phyloP scores from a whole-genome alignment of 208 protist species.

The Trypanosoma congolense region DNA sequence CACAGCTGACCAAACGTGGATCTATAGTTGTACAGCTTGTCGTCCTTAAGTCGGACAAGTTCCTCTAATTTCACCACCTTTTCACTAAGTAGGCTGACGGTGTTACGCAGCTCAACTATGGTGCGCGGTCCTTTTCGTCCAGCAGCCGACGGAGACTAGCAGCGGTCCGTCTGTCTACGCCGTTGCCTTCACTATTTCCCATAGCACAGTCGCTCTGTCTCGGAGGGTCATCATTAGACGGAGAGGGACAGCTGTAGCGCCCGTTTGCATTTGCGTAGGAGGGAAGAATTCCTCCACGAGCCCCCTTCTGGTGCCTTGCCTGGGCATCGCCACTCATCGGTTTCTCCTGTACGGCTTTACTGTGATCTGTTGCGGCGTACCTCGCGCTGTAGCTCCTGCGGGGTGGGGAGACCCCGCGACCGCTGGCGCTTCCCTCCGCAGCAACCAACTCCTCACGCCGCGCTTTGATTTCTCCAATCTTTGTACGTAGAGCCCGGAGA shows the following conservation, averaged over 20 bases:
- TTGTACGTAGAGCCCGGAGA: conserved; percentile 88
- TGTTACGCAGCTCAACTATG: conserved; percentile 88
- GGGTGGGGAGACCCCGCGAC: neutral
- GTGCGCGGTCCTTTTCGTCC: conserved; percentile 87
- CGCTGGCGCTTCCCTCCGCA: conserved; percentile 1
- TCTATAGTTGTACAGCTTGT: conserved; percentile 86
- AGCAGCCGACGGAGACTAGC: conserved; percentile 47
- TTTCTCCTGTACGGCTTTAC: neutral
- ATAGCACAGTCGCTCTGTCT: neutral
- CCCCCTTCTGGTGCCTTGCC: neutral
- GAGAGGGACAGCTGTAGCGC: neutral
- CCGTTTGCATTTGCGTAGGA: neutral
- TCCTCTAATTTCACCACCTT: conserved; percentile 95
- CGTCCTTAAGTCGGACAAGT: conserved; percentile 94
- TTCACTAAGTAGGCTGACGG: conserved; percentile 82
- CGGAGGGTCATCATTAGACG: neutral
- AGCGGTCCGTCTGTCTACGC: conserved; percentile 11
- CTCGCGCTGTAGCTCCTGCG: neutral
- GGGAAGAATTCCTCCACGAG: neutral
- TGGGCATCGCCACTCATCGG: neutral
- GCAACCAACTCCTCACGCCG: conserved; percentile 29
- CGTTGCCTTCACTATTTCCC: conserved; percentile 17
- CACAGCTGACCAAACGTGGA: neutral
- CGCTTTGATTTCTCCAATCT: conserved; percentile 82
- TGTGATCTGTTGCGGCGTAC: neutral